Conservation (phyloP, 768 basidiomycete species). For the Tulasnella sp. region DNA sequence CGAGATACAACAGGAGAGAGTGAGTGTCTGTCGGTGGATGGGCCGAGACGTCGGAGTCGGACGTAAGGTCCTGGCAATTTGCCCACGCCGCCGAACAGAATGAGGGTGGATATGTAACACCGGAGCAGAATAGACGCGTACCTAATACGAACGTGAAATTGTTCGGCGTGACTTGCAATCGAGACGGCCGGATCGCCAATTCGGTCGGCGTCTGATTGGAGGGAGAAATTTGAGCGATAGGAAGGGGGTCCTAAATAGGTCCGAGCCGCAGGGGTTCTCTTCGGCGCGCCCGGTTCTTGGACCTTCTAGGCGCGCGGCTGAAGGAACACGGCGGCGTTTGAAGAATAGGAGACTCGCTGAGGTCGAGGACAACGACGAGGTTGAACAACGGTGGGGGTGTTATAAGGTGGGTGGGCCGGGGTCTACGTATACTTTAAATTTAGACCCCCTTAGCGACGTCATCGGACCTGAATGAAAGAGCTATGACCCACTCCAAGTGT, state of each 20-base stretch:
- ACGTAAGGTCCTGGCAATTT: not conserved
- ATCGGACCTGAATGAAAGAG: too few relatives aligned
- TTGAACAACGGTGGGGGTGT: not conserved
- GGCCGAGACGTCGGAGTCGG: not conserved
- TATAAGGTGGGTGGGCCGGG: too few relatives aligned
- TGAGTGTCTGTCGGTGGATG: not conserved
- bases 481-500: too few relatives aligned
- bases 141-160: not conserved
- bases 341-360: not conserved
- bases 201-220: not conserved
- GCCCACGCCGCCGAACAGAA: not conserved
- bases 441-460: too few relatives aligned
- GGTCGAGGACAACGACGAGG: not conserved
- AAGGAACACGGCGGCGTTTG: not conserved
- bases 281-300: not conserved
- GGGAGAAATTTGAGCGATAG: not conserved
- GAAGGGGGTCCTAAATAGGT: not conserved
- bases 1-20: not conserved
- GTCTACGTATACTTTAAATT: too few relatives aligned
- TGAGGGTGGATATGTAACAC: too few relatives aligned
- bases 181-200: not conserved
- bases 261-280: not conserved
- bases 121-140: not conserved
- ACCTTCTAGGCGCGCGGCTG: not conserved
- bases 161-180: not conserved